Percentiles rank a stretch among this genome's conserved stretches.
phyloP scores from a whole-genome alignment of 2,329 filamentous ascomycete species.

The Aspergillus chevalieri region DNA sequence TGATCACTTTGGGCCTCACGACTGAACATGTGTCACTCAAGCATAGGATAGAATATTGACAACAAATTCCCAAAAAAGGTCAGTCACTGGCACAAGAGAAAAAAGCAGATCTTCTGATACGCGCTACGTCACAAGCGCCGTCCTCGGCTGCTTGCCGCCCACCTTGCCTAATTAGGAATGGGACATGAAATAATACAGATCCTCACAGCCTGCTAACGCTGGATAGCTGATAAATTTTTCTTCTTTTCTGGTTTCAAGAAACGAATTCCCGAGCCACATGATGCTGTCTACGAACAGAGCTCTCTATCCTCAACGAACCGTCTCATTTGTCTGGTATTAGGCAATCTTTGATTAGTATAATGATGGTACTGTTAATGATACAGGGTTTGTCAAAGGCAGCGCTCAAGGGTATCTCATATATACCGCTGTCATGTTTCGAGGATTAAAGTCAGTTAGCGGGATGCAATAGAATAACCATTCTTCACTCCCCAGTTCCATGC shows the following conservation, averaged over 20 bases:
- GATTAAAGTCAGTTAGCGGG: not conserved
- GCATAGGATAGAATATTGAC: too few species aligned
- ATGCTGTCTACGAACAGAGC: too few species aligned
- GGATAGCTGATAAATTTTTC: too few species aligned
- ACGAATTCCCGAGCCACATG: too few species aligned
- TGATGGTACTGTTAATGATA: conserved; percentile 3
- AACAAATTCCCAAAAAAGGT: too few species aligned
- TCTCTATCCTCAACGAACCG: too few species aligned
- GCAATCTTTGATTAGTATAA: conserved; percentile 2
- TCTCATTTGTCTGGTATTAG: not conserved
- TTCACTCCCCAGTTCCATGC: conserved; percentile 54
- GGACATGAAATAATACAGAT: too few species aligned
- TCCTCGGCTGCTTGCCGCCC: not conserved
- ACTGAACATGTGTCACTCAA: too few species aligned
- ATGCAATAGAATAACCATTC: conserved; percentile 34
- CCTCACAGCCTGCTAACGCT: too few species aligned
- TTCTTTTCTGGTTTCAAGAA: too few species aligned
- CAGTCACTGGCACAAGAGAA: too few species aligned
- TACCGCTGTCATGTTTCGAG: conserved; percentile 4
- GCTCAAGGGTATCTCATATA: conserved; percentile 24
- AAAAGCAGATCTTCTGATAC: conserved; percentile 1
- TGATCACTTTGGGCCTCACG: too few species aligned
- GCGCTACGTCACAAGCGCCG: conserved; percentile 14
- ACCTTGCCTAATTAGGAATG: not conserved
- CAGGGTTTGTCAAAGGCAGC: conserved; percentile 2